Base-by-base conservation (phyloP, 1,284 basidiomycete species). In the Boletus hoseneyae region DNA sequence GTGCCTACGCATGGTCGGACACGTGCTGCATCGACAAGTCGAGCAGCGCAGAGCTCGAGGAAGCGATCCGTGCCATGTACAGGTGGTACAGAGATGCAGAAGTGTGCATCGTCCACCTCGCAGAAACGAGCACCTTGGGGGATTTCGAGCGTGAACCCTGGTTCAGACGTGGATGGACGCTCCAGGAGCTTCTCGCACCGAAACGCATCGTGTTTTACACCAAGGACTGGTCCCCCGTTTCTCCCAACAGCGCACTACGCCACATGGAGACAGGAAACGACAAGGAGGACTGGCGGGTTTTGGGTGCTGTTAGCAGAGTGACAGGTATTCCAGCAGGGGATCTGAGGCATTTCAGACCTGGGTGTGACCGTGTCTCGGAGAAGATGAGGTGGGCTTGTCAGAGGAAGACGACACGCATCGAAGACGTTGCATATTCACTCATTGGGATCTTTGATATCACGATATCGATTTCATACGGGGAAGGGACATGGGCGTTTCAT, bases 341-440 rank as follows among this genome's bases (percentile, higher is more conserved):
- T 29, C n/a, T 56, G 38, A 51, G 55, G 42, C 42, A 47, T 38
- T 57, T 57, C 8, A 45, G 43, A 30, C 56, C 57, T 6, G 41
- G 53, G 1, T 57, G 57, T 16, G 38, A 42, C 19, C 40, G 57
- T 15, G 41, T 56, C 19, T 46, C 40, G 2, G 54, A 57, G 48
- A 59, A 57, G 49, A 57, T 57, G 56, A 48, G 33, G 32, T 57
- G 53, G 57, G 57, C 57, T 5, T 53, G 53, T 41, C 45, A 6
- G 29, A 52, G 57, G 40, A 34, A 45, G 38, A 57, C 56, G 13
- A 58, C 55, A 1, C 47, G 53, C 1, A 18, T 12, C 10, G 55
- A 56, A 9, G 55, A 56, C 16, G 21, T 47, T 6, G 56, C 55
- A 4, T 56, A 56, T 25, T 19, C 56, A 1, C 55, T 56, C 32